phyloP scores from a whole-genome alignment of 352 stramenopile genomes.

The Globisporangium ultimum region DNA sequence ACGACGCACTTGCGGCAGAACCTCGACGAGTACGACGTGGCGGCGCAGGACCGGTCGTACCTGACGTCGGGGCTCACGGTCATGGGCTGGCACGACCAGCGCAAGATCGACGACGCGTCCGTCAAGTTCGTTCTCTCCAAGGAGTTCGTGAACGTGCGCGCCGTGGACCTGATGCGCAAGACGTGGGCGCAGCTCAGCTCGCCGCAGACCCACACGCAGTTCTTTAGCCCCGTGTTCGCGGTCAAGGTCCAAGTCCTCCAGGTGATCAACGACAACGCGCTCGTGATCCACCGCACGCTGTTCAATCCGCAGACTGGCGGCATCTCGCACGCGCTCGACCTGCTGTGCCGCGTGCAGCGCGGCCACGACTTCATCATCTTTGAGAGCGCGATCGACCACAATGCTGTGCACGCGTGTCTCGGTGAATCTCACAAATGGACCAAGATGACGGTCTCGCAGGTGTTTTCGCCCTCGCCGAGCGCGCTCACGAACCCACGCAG shows the following conservation, averaged over 20 bases:
- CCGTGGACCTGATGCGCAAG: slow-evolving; percentile 32
- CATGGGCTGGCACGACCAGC: slow-evolving; percentile 54
- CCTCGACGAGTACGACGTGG: slow-evolving; percentile 30
- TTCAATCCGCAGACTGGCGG: slow-evolving; percentile 54
- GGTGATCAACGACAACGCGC: slow-evolving; percentile 40
- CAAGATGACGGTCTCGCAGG: slow-evolving; percentile 42
- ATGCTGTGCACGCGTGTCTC: slow-evolving; percentile 51
- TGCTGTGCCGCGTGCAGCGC: slow-evolving; percentile 46
- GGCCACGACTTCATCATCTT: slow-evolving; percentile 55
- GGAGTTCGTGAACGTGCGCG: slow-evolving; percentile 28
- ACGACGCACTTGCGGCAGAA: slow-evolving; percentile 18
- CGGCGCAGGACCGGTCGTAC: slow-evolving; percentile 22
- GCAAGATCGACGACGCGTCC: slow-evolving; percentile 30
- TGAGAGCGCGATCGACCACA: slow-evolving; percentile 44
- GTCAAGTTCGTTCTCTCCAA: slow-evolving; percentile 51
- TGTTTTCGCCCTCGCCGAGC: slow-evolving; percentile 28
- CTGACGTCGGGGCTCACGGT: slow-evolving; percentile 27
- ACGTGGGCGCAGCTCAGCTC: slow-evolving; percentile 31
- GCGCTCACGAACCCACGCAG: background rate
- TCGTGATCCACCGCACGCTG: slow-evolving; percentile 53
- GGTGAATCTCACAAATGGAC: slow-evolving; percentile 46
- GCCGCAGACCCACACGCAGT: slow-evolving; percentile 28
- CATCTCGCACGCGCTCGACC: slow-evolving; percentile 48
- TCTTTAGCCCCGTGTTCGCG: slow-evolving; percentile 35
- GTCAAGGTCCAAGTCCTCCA: slow-evolving; percentile 53